Percentiles rank a stretch among this genome's conserved stretches.
Evolutionary conservation across 331 rosid species (phyloP).

Genomic region (Arachis monticola): DNA sequence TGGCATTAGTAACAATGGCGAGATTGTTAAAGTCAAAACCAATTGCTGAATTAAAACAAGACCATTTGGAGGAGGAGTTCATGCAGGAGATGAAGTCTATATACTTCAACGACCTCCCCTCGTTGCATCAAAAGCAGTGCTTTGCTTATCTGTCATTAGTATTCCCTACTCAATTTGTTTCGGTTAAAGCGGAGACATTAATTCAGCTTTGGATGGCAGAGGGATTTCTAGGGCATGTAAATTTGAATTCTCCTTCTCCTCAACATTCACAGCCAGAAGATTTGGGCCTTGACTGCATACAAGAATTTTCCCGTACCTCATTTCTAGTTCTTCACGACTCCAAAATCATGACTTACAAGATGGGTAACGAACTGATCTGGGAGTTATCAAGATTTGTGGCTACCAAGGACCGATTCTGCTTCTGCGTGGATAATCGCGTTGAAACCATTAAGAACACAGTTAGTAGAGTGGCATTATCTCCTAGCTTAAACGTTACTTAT

Average conservation of each 20-base stretch:
- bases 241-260: not conserved
- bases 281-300: not conserved
- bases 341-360: not conserved
- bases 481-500: not conserved
- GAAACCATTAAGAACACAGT: not conserved
- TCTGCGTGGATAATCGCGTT: not conserved
- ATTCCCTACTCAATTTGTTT: not conserved
- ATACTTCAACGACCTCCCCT: not conserved
- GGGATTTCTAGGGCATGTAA: not conserved
- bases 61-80: not conserved
- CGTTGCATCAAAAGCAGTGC: conserved; percentile 5
- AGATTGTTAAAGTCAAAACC: not conserved
- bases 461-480: not conserved
- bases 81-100: not conserved
- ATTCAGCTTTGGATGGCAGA: conserved; percentile 19
- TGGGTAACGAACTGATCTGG: not conserved
- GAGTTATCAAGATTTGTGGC: not conserved
- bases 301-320: not conserved
- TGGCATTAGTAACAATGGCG: not conserved
- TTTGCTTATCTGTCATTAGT: not conserved
- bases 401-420: not conserved
- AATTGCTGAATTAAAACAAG: not conserved
- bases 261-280: not conserved
- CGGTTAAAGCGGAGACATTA: not conserved
- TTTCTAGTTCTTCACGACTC: not conserved